Base-by-base conservation (phyloP, 805 yeast species). In the Maudiozyma pseudohumilis region DNA sequence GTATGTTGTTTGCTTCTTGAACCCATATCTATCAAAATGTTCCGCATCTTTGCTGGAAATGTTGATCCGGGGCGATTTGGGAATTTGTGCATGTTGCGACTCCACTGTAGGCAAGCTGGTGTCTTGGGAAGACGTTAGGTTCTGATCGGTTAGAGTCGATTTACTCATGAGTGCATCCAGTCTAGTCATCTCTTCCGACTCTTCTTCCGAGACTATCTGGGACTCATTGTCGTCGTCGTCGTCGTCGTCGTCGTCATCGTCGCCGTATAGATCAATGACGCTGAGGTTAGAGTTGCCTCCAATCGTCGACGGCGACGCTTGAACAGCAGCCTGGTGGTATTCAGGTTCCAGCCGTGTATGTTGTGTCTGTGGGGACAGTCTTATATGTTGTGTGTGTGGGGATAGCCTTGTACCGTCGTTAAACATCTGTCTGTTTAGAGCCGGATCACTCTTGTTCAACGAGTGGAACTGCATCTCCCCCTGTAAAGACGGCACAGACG, bases 1-100 rank as follows among this genome's bases (percentile, higher is more conserved):
- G 47, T 66, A 73, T 30, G 64, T 60, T 15, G 74, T 72, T 15
- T 69, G 68, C 53, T 85, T 88, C 46, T 75, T 77, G 64, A 89
- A 89, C 2, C 98, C 98, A 55, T 89, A 89, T 34, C 89, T 61
- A 55, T 89, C 97, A 39, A 75, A 61, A 38, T 64, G 24, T 31
- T n/a, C 20, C 6, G 34, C 20, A 16, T 31, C 34, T 20, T 31
- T 31, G 5, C 25, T 21, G 6, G 34, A 31, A 20, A 31, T 31
- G 15, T 29, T 29, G 6, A 29, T 19, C 15, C 32, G 18, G n/a
- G 32, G 32, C 12, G 32, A 29, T 34, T 19, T 22, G 4, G 22
- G 28, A 12, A 13, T 34, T 34, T n/a, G 30, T n/a, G n/a, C n/a
- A n/a, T n/a, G n/a, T n/a, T 13, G 33, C 18, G 11, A 11, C 7